These are phyloP conservation scores for Cyberlindnera veronae DNA, from an alignment of 805 yeast species.

Conservation along the genomic window DNA sequence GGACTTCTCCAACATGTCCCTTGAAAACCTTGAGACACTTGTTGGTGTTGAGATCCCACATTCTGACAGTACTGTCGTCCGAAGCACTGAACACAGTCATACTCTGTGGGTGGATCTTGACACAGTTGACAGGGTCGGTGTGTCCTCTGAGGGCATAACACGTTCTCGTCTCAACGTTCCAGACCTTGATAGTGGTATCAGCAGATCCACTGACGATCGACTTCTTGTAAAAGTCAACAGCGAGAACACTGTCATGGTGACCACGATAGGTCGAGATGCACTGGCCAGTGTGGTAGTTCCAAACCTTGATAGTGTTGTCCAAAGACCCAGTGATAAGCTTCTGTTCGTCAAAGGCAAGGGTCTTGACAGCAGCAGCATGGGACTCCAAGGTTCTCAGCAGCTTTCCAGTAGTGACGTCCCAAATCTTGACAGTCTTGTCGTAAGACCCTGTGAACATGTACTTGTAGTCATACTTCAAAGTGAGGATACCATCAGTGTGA, in stretches of 20 bases:
- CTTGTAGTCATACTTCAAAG: slow-evolving; percentile 80
- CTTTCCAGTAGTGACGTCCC: slow-evolving; percentile 84
- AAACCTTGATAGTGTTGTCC: slow-evolving; percentile 87
- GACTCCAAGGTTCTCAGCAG: slow-evolving; percentile 76
- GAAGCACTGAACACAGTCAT: slow-evolving; percentile 80
- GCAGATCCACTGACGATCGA: slow-evolving; percentile 92
- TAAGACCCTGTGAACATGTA: slow-evolving; percentile 87
- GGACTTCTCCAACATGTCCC: slow-evolving; percentile 94
- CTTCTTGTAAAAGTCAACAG: slow-evolving; percentile 77
- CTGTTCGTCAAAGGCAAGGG: slow-evolving; percentile 81
- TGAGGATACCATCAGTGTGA: slow-evolving; percentile 85
- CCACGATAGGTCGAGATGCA: slow-evolving; percentile 93
- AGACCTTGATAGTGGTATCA: slow-evolving; percentile 86
- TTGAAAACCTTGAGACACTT: slow-evolving; percentile 72
- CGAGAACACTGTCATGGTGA: slow-evolving; percentile 79
- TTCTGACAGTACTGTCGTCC: slow-evolving; percentile 87
- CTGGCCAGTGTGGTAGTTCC: slow-evolving; percentile 94
- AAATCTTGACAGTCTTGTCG: slow-evolving; percentile 86
- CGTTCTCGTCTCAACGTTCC: slow-evolving; percentile 93
- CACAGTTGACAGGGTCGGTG: slow-evolving; percentile 87
- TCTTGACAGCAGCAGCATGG: slow-evolving; percentile 84
- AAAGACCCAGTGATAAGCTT: slow-evolving; percentile 90
- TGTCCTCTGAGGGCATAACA: slow-evolving; percentile 94
- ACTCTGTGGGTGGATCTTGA: slow-evolving; percentile 77
- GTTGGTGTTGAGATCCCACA: slow-evolving; percentile 90